Evolutionary conservation across 257 asterid species (phyloP), one percentile per base, ranked within the genome.

Genomic region (Ligustrum vulgare): DNA sequence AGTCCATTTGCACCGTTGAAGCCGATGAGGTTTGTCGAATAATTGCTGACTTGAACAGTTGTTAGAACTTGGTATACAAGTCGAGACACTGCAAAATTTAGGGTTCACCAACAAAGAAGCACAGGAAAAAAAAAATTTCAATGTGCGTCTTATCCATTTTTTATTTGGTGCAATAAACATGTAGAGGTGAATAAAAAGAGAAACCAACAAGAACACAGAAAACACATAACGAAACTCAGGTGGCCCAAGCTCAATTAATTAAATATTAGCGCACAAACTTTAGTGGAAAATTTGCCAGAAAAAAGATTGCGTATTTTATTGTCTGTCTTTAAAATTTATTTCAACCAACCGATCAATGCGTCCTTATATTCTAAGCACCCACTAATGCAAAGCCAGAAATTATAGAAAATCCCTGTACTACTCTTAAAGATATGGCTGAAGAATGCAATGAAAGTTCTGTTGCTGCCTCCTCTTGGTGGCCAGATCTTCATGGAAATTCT

Each of bases 201-300:
- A 54, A 10, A n/a, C 9, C 25, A 54, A 54, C 25, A n/a, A 54
- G 25, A 54, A 54, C 25, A 54, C 63, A 54, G 63, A 54, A 54
- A 18, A 54, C 11, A n/a, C 63, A 41, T 3, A 54, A 54, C 63
- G 63, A 54, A n/a, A 54, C 25, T n/a, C 63, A n/a, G 63, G 63
- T 54, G 23, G 63, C 63, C 63, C 63, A n/a, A 18, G 28, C 12
- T n/a, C 28, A 54, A 43, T 20, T 71, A 65, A n/a, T 28, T 28
- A 28, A 78, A 72, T 78, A 78, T 72, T 72, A 47, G 81, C 74
- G 60, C 81, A 72, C 63, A 32, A 72, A 66, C 78, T 32, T 39
- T 15, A 72, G 73, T 67, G 72, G 77, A 20, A 35, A 22, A 7
- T 7, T 58, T 58, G 33, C 33, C 33, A 58, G 66, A 58, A 58